Base-by-base conservation (phyloP, 257 asterid genomes). In the Echites panduratus region DNA sequence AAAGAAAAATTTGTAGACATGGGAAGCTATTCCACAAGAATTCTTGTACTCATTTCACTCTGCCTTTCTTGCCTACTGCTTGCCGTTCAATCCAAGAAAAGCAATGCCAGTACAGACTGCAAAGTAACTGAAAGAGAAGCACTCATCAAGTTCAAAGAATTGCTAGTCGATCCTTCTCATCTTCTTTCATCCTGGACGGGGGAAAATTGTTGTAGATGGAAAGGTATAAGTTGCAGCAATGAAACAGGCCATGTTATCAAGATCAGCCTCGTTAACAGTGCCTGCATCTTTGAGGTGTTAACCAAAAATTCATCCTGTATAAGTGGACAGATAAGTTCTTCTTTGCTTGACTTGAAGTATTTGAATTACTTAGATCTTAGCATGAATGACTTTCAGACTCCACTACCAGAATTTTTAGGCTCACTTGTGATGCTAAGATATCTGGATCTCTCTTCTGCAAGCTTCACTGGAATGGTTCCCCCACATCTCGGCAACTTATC, bases 121-220 rank as follows among this genome's bases (percentile, higher is more conserved):
- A 32, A 32, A 32, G 38, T 32, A n/a, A n/a, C n/a, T 11, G 82
- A 78, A 70, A 79, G 69, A 38, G 50, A 72, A 27, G 73, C 83
- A 29, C 75, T 79, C 7, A 47, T 76, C 27, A 49, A 45, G 16
- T 66, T 82, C 72, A 72, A 70, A 63, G 13, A 70, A 58, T 44
- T 45, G 26, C 64, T 82, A 20, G 13, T 19, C 13, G 81, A 82
- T 52, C 74, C 70, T 17, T 70, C 76, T 6, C 54, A 62, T 27
- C 52, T 76, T 32, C 79, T 82, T 38, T 52, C 68, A 29, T 69
- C 79, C 12, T 82, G 85, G 85, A 66, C 22, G 1, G 81, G 79
- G 2, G 77, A 78, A 2, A 77, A 82, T 41, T 76, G 85, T 59
- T 82, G 83, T 38, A 20, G 22, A 47, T 82, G 85, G 83, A 68